These are phyloP conservation scores for Penicillium psychrosexuale DNA, from an alignment of 2,329 filamentous ascomycete species.

Conservation along the genomic window DNA sequence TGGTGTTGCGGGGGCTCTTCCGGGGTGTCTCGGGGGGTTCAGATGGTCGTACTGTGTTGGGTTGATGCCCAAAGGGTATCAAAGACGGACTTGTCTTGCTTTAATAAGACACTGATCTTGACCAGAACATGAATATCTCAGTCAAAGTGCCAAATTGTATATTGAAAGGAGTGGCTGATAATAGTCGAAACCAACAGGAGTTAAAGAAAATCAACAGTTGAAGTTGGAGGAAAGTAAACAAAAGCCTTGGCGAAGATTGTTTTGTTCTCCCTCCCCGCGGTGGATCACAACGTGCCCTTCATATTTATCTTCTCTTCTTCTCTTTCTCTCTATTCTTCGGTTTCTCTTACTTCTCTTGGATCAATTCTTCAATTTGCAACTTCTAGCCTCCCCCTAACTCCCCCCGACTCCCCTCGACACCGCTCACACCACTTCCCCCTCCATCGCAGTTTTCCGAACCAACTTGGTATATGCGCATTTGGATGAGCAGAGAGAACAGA, in stretches of 20 bases:
- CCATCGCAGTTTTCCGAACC: constrained; percentile 3
- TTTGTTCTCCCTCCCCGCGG: constrained; percentile 28
- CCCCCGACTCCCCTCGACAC: not conserved
- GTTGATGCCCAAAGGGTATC: constrained; percentile 23
- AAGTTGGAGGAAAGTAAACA: constrained; percentile 26
- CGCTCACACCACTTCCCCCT: constrained; percentile 4
- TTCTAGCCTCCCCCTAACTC: not conserved
- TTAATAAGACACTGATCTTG: not conserved
- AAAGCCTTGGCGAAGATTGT: constrained; percentile 23
- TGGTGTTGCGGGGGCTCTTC: not conserved
- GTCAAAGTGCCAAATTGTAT: not conserved
- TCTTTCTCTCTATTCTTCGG: not conserved
- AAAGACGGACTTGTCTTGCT: constrained; percentile 9
- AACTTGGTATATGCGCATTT: constrained; percentile 20
- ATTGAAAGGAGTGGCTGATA: not conserved
- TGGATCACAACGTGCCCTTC: constrained; percentile 17
- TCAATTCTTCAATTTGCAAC: constrained; percentile 1
- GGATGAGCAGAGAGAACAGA: constrained; percentile 14
- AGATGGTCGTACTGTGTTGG: constrained; percentile 10
- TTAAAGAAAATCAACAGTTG: constrained; percentile 19
- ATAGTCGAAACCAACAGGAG: not conserved
- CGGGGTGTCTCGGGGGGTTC: not conserved
- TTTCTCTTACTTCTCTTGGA: not conserved
- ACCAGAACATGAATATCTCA: not conserved
- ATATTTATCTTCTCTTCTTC: not conserved